phyloP scores from a whole-genome alignment of 306 rosid species.

The Dalbergia oliveri region DNA sequence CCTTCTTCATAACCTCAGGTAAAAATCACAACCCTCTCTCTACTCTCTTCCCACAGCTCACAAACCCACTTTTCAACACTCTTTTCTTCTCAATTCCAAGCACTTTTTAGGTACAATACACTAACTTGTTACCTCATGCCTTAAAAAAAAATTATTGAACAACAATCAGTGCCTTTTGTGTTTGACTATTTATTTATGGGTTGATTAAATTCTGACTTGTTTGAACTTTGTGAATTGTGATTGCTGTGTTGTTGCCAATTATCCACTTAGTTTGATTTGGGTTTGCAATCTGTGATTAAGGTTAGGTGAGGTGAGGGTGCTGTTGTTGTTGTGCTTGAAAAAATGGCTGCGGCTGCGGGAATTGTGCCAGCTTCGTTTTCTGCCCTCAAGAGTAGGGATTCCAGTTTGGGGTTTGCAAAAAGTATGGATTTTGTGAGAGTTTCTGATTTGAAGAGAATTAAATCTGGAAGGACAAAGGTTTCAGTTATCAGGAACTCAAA shows the following conservation, averaged over 20 bases:
- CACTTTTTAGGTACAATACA: conserved; percentile 21
- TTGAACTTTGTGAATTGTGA: conserved; percentile 19
- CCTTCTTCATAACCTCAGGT: conserved; percentile 34
- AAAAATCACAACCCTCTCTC: conserved; percentile 27
- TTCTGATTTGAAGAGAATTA: conserved; percentile 65
- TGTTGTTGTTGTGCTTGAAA: conserved; percentile 24
- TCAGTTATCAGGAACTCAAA: conserved; percentile 74
- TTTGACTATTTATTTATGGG: conserved; percentile 11
- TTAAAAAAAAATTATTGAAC: conserved; percentile 1
- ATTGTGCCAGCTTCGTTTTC: conserved; percentile 74
- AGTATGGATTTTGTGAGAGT: conserved; percentile 80
- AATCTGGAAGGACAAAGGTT: conserved; percentile 65
- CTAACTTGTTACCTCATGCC: background rate
- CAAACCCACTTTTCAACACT: background rate
- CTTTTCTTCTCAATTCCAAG: conserved; percentile 23
- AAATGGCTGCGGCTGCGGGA: conserved; percentile 83
- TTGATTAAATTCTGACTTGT: conserved; percentile 1
- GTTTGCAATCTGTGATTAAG: conserved; percentile 39
- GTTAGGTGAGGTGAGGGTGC: conserved; percentile 44
- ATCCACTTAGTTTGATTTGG: conserved; percentile 34
- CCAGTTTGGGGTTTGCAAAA: conserved; percentile 73
- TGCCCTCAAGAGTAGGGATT: conserved; percentile 67
- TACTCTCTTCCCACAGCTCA: background rate
- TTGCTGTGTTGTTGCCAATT: conserved; percentile 33
- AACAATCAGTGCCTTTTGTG: background rate